A percentile compares a stretch with the other conserved stretches of the same genome.
phyloP scores from a whole-genome alignment of 805 yeast genomes.

The Blastobotrys americana region DNA sequence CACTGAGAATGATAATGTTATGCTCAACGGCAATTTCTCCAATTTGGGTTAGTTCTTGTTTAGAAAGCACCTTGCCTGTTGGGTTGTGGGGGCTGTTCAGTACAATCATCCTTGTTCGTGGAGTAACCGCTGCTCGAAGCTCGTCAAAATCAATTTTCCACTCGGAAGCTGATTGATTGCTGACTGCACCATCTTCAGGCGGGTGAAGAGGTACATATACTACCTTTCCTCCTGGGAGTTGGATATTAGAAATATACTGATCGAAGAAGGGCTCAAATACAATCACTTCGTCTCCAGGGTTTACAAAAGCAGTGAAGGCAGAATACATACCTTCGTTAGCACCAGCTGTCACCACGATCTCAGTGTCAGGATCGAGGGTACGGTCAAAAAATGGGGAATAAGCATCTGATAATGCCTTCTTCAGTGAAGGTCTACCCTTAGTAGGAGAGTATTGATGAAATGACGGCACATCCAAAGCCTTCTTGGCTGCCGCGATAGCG shows the following conservation, averaged over 20 bases:
- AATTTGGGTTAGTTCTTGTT: conserved; percentile 62
- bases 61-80: conserved; percentile 80
- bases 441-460: conserved; percentile 92
- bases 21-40: conserved; percentile 81
- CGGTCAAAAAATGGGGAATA: conserved; percentile 64
- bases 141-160: conserved; percentile 82
- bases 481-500: conserved; percentile 73
- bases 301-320: conserved; percentile 73
- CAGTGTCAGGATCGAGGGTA: conserved; percentile 44
- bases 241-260: conserved; percentile 90
- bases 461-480: conserved; percentile 63
- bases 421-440: conserved; percentile 71
- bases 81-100: conserved; percentile 96
- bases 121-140: conserved; percentile 60
- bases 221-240: conserved; percentile 87
- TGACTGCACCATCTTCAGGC: conserved; percentile 58
- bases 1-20: conserved; percentile 76
- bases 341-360: conserved; percentile 84
- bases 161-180: conserved; percentile 70
- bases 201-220: conserved; percentile 82
- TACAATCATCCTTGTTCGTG: conserved; percentile 77
- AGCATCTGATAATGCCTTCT: conserved; percentile 60
- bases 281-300: conserved; percentile 88
- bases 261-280: conserved; percentile 97
- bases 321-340: conserved; percentile 94